These are phyloP conservation scores for Kappamyces sp. DNA, from an alignment of 192 early-diverging fungal species.

Conservation along the genomic window DNA sequence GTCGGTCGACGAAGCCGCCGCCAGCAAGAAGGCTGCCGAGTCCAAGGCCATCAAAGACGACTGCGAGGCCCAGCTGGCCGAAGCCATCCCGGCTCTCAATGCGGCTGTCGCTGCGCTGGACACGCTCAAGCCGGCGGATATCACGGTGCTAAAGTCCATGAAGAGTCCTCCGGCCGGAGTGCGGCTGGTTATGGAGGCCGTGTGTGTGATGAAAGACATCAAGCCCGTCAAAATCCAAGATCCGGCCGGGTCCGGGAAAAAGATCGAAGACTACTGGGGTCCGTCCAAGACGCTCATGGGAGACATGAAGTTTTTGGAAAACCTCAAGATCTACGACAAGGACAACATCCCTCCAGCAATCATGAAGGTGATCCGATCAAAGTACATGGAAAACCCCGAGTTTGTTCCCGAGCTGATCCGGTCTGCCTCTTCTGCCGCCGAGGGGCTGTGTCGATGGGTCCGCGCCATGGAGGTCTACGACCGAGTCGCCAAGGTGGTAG, in stretches of 20 bases:
- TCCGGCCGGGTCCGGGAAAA: slow-evolving; percentile 52
- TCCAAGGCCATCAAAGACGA: slow-evolving; percentile 53
- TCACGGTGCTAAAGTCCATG: slow-evolving; percentile 57
- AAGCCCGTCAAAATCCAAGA: slow-evolving; percentile 58
- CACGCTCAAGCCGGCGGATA: slow-evolving; percentile 53
- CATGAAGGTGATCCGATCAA: slow-evolving; percentile 53
- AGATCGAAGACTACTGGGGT: slow-evolving; percentile 51
- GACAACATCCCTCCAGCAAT: slow-evolving; percentile 50
- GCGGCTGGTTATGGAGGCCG: slow-evolving; percentile 57
- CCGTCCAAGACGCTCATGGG: slow-evolving; percentile 51
- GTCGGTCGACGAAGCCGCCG: slow-evolving; percentile 52
- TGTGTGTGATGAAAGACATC: slow-evolving; percentile 59
- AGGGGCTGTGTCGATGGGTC: slow-evolving; percentile 56
- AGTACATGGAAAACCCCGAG: slow-evolving; percentile 58
- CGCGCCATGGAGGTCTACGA: slow-evolving; percentile 57
- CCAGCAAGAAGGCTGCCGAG: slow-evolving; percentile 49
- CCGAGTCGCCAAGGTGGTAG: slow-evolving; percentile 56
- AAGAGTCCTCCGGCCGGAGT: slow-evolving; percentile 56
- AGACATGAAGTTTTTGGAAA: slow-evolving; percentile 50
- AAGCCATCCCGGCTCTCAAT: slow-evolving; percentile 54
- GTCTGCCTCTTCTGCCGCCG: slow-evolving; percentile 54
- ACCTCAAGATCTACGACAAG: slow-evolving; percentile 50
- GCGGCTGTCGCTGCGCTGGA: slow-evolving; percentile 48
- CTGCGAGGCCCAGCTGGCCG: slow-evolving; percentile 54
- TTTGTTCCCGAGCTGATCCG: slow-evolving; percentile 60